These are phyloP conservation scores for Silybum marianum DNA, from an alignment of 129 eudicot genomes.

Conservation along the genomic window DNA sequence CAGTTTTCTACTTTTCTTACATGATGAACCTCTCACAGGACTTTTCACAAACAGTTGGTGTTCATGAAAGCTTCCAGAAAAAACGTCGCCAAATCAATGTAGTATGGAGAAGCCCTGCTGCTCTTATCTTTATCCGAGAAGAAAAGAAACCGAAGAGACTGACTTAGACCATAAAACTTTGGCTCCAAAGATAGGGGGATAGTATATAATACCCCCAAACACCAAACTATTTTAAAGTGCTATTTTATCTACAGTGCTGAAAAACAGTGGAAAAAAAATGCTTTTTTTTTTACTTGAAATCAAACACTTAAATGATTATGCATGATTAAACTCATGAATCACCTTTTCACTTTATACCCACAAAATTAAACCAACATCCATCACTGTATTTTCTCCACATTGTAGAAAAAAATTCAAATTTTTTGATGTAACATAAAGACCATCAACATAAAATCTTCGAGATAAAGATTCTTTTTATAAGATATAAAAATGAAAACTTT, in stretches of 20 bases:
- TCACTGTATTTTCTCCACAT: slow-evolving; percentile 26
- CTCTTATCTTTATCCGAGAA: slow-evolving; percentile 45
- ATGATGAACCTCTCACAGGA: slow-evolving; percentile 20
- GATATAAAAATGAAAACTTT: neutral
- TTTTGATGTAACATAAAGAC: slow-evolving; percentile 42
- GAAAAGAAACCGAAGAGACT: slow-evolving; percentile 16
- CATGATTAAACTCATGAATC: slow-evolving; percentile 33
- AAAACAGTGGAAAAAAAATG: slow-evolving; percentile 15
- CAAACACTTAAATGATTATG: slow-evolving; percentile 45
- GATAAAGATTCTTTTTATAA: slow-evolving; percentile 23
- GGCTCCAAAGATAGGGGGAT: slow-evolving; percentile 35
- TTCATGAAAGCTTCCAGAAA: slow-evolving; percentile 33
- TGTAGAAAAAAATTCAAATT: slow-evolving; percentile 19
- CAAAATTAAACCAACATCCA: slow-evolving; percentile 32
- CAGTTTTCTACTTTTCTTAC: slow-evolving; percentile 11
- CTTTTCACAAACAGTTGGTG: slow-evolving; percentile 38
- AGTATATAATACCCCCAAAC: slow-evolving; percentile 5
- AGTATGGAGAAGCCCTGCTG: slow-evolving; percentile 30
- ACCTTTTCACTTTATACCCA: slow-evolving; percentile 33
- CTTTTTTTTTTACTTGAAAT: slow-evolving; percentile 22
- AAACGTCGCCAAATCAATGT: slow-evolving; percentile 18
- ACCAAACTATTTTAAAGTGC: slow-evolving; percentile 10
- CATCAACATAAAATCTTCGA: slow-evolving; percentile 10
- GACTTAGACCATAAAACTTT: slow-evolving; percentile 32
- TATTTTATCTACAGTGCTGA: slow-evolving; percentile 12